Evolutionary conservation across 768 basidiomycete genomes (phyloP), one percentile per base, ranked within the genome.

Genomic region (Austroboletus festivus): DNA sequence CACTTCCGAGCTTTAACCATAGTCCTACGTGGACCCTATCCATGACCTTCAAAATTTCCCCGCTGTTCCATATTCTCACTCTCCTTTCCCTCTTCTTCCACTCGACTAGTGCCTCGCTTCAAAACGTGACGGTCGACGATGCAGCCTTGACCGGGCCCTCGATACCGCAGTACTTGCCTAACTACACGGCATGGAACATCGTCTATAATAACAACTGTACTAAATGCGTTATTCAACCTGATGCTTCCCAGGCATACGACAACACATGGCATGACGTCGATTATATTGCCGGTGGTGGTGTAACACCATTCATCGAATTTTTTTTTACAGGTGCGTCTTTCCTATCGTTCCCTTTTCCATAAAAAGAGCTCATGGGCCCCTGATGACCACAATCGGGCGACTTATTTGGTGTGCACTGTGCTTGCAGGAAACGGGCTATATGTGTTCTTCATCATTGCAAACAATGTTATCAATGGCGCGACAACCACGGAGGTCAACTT

Each of bases 191-290:
- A 1, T 60, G 59, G 59, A 46, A 44, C 3, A 1, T 20, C n/a
- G n/a, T n/a, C n/a, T n/a, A n/a, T 13, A 58, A 52, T 0, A 48
- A 52, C 10, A 35, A 22, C 11, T 60, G 59, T 16, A 7, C 47
- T 0, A 4, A 0, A 2, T 60, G 59, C 8, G 0, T 8, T 1
- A 48, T 18, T 3, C 2, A 34, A 1, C 55, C 47, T 4, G 30
- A 54, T 33, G 26, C 52, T 5, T 11, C 48, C 1, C 11, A 3
- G 16, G 52, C 40, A 2, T 50, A 57, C 26, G 23, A 57, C 5
- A 48, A 31, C 1, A 60, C 59, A 35, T 60, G 59, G 59, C 59
- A 60, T 15, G 58, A 54, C 7, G 2, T 44, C 3, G 61, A 46
- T 7, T 52, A 11, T 3, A 3, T 33, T 33, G 4, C 31, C 11